Evolutionary conservation across 2,329 filamentous ascomycete species (phyloP).

Genomic region (Plectosphaerella cucumerina): DNA sequence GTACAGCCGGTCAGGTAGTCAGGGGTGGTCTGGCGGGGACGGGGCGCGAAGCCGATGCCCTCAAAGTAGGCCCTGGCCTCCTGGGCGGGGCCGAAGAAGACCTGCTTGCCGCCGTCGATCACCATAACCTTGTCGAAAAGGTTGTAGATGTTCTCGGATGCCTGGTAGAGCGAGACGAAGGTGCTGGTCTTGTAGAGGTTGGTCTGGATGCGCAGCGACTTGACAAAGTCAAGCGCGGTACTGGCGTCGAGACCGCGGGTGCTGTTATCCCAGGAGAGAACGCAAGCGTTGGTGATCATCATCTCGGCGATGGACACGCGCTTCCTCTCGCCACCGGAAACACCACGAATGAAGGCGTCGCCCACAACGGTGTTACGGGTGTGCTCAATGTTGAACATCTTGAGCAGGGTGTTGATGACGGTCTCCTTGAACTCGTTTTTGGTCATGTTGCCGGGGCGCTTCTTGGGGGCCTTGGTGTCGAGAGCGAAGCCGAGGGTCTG

Average conservation of each 20-base stretch:
- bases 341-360: slow-evolving; percentile 73
- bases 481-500: slow-evolving; percentile 84
- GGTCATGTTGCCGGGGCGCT: slow-evolving; percentile 69
- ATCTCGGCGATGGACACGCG: slow-evolving; percentile 80
- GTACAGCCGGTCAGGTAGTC: slow-evolving; percentile 82
- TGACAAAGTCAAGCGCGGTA: slow-evolving; percentile 62
- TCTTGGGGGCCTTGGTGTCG: slow-evolving; percentile 79
- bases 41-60: slow-evolving; percentile 67
- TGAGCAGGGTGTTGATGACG: slow-evolving; percentile 70
- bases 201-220: slow-evolving; percentile 73
- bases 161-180: slow-evolving; percentile 83
- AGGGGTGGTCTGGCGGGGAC: slow-evolving; percentile 73
- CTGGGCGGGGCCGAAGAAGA: slow-evolving; percentile 67
- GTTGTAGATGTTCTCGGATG: slow-evolving; percentile 74
- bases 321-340: slow-evolving; percentile 76
- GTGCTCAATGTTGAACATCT: slow-evolving; percentile 94
- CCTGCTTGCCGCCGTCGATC: slow-evolving; percentile 70
- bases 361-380: slow-evolving; percentile 82
- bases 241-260: slow-evolving; percentile 66
- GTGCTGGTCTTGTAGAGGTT: slow-evolving; percentile 81
- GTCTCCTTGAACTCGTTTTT: slow-evolving; percentile 72
- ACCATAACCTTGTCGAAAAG: slow-evolving; percentile 83
- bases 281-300: slow-evolving; percentile 69
- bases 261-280: slow-evolving; percentile 73
- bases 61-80: slow-evolving; percentile 75